phyloP scores from a whole-genome alignment of 2,329 filamentous ascomycete genomes.

The Mariannaea sp. region DNA sequence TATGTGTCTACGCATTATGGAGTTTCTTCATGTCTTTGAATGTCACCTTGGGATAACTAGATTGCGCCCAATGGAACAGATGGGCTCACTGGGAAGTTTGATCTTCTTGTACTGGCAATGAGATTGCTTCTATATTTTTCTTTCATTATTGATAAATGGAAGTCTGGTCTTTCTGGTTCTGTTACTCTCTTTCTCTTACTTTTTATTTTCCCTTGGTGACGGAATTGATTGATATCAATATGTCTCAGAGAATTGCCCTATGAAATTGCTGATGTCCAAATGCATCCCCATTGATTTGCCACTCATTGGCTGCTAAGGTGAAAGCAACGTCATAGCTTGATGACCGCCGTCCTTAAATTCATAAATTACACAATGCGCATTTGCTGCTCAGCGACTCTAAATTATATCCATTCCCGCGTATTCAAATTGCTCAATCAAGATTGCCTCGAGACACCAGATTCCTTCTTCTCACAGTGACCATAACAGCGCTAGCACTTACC shows the following conservation, averaged over 20 bases:
- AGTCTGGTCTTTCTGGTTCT: no score
- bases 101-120: not conserved
- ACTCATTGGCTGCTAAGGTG: constrained; percentile 8
- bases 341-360: not conserved
- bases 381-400: not conserved
- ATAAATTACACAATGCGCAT: not conserved
- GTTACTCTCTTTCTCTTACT: not conserved
- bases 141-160: not conserved
- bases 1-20: not conserved
- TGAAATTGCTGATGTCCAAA: not conserved
- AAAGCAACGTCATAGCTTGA: constrained; percentile 4
- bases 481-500: no score
- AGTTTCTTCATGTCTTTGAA: not conserved
- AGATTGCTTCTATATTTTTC: not conserved
- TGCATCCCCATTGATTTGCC: not conserved
- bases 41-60: not conserved
- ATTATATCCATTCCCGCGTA: no score
- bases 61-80: not conserved
- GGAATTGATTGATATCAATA: not conserved
- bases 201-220: no score
- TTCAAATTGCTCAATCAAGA: no score
- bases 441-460: no score
- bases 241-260: not conserved
- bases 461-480: no score
- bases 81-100: not conserved